Evolutionary conservation across 257 asterid genomes (phyloP).

Genomic region (Lavandula angustifolia): DNA sequence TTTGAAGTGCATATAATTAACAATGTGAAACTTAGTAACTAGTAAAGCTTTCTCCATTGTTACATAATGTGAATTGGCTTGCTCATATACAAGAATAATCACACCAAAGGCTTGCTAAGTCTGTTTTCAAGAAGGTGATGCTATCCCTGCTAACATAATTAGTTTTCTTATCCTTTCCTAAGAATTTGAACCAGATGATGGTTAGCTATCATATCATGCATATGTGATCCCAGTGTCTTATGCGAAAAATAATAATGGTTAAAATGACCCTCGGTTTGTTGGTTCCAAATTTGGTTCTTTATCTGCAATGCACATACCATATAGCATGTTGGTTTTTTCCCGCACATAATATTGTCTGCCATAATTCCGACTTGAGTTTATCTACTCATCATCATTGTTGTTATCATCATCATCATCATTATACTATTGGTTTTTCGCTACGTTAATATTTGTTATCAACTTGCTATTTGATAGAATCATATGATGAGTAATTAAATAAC

Average conservation of each 20-base stretch:
- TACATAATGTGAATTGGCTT: not conserved
- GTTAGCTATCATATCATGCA: constrained; percentile 15
- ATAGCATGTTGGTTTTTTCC: too few relatives aligned
- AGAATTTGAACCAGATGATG: not conserved
- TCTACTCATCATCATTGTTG: constrained; percentile 2
- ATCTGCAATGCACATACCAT: not conserved
- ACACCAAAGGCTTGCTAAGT: constrained; percentile 23
- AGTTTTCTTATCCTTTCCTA: not conserved
- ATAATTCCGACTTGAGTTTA: constrained; percentile 9
- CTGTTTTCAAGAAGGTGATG: constrained; percentile 15
- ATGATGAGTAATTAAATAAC: constrained; percentile 4
- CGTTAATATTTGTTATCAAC: not conserved
- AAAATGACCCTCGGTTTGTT: not conserved
- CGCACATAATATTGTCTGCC: not conserved
- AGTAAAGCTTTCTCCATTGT: constrained; percentile 20
- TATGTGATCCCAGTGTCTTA: constrained; percentile 14
- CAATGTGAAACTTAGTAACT: not conserved
- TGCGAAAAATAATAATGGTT: not conserved
- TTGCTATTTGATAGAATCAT: not conserved
- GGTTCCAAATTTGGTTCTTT: not conserved
- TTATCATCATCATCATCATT: constrained; percentile 10
- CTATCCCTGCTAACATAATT: constrained; percentile 4
- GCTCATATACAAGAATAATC: constrained; percentile 11
- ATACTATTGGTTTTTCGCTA: not conserved
- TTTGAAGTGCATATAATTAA: not conserved